Percentiles rank a stretch among this genome's conserved stretches.
Conservation (phyloP, 2,329 filamentous ascomycete species). For the Exophiala mesophila region DNA sequence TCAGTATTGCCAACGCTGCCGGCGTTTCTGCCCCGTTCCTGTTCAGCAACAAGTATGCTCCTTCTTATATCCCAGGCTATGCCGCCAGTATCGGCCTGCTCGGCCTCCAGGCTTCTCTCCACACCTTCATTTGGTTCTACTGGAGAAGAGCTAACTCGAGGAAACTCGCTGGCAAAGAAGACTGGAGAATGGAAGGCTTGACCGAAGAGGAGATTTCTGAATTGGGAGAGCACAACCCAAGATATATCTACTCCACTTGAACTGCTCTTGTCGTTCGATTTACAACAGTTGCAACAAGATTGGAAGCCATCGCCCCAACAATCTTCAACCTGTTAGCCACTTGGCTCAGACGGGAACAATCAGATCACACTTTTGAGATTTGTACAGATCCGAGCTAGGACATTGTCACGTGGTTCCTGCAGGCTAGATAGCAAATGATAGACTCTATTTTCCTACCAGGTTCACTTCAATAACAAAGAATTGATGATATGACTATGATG, state of each 20-base stretch:
- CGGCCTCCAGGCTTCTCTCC: conserved; percentile 49
- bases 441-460: no score
- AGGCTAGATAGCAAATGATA: no score
- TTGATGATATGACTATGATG: no score
- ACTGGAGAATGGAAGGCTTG: conserved; percentile 35
- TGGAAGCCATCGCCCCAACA: no score
- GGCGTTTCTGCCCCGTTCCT: conserved; percentile 67
- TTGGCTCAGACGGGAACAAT: no score
- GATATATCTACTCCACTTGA: conserved; percentile 19
- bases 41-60: conserved; percentile 41
- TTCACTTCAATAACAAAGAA: no score
- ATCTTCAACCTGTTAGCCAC: no score
- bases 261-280: no score
- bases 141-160: conserved; percentile 45
- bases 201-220: conserved; percentile 38
- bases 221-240: conserved; percentile 38
- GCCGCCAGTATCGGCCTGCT: conserved; percentile 56
- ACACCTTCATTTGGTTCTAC: conserved; percentile 51
- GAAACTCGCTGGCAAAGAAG: conserved; percentile 33
- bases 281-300: no score
- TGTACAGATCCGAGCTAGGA: no score
- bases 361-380: no score
- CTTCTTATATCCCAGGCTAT: conserved; percentile 56
- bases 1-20: conserved; percentile 64
- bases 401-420: no score